phyloP scores from a whole-genome alignment of 225 moss, liverwort and hornwort species.

The Climacium dendroides region DNA sequence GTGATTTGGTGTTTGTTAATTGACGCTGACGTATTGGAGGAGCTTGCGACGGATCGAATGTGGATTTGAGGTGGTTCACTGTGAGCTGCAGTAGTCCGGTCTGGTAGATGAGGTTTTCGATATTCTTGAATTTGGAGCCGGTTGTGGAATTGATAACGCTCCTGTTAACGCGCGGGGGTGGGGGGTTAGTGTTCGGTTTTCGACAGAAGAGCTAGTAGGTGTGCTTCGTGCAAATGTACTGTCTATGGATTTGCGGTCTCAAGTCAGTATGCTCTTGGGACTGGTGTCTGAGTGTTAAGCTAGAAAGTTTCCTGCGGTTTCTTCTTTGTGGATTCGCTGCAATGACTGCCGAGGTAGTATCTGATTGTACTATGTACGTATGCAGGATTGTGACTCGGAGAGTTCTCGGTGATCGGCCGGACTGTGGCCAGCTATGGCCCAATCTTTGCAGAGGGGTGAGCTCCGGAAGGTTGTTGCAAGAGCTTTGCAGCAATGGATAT shows the following conservation, averaged over 20 bases:
- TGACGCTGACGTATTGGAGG: neutral
- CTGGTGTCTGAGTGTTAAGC: neutral
- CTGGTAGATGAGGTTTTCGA: neutral
- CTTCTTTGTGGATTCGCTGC: neutral
- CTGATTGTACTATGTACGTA: neutral
- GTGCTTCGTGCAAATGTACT: neutral
- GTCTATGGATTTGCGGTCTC: neutral
- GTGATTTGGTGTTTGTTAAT: neutral
- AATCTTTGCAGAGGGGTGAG: constrained; percentile 21
- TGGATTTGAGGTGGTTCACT: neutral
- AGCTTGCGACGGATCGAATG: neutral
- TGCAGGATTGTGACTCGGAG: constrained; percentile 4
- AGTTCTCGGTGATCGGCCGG: neutral
- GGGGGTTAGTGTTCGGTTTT: neutral
- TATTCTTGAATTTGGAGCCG: neutral
- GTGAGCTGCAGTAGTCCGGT: neutral
- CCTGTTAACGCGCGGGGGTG: neutral
- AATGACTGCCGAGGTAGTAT: neutral
- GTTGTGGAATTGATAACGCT: neutral
- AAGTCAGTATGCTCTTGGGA: neutral
- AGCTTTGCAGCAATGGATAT: constrained; percentile 41
- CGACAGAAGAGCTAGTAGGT: neutral
- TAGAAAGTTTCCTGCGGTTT: neutral
- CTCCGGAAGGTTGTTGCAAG: constrained; percentile 34
- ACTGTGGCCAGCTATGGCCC: constrained; percentile 33